Evolutionary conservation across 331 rosid genomes (phyloP).

Genomic region (Malus hybrid): DNA sequence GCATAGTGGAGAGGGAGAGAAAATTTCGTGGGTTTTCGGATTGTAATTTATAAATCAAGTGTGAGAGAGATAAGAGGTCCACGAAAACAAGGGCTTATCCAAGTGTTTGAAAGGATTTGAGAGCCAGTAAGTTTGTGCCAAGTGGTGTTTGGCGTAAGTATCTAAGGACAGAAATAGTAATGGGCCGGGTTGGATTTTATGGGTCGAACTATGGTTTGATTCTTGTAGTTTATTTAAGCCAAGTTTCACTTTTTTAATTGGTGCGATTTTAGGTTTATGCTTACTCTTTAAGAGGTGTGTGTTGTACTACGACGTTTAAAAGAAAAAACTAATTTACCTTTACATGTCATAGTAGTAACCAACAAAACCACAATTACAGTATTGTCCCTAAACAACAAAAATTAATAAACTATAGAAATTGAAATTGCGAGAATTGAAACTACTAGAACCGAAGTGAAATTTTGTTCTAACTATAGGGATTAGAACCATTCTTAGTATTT

Average conservation of each 20-base stretch:
- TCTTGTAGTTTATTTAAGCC: background rate
- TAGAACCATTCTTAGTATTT: background rate
- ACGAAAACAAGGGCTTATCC: constrained; percentile 65
- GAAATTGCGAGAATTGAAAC: background rate
- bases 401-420: background rate
- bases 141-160: constrained; percentile 1
- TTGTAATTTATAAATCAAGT: constrained; percentile 7
- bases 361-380: background rate
- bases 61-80: constrained; percentile 27
- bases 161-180: background rate
- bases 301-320: too few relatives aligned
- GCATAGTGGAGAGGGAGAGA: constrained; percentile 30
- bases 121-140: constrained; percentile 30
- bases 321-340: too few relatives aligned
- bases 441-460: background rate
- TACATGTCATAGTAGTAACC: background rate
- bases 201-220: background rate
- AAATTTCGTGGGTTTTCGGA: constrained; percentile 14
- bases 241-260: background rate
- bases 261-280: too few relatives aligned
- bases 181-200: background rate
- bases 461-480: background rate
- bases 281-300: background rate
- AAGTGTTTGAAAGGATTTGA: constrained; percentile 18
- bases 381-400: background rate